Evolutionary conservation across 1,284 basidiomycete species (phyloP), one percentile per base, ranked within the genome.

Genomic region (Termitomyces sp.): DNA sequence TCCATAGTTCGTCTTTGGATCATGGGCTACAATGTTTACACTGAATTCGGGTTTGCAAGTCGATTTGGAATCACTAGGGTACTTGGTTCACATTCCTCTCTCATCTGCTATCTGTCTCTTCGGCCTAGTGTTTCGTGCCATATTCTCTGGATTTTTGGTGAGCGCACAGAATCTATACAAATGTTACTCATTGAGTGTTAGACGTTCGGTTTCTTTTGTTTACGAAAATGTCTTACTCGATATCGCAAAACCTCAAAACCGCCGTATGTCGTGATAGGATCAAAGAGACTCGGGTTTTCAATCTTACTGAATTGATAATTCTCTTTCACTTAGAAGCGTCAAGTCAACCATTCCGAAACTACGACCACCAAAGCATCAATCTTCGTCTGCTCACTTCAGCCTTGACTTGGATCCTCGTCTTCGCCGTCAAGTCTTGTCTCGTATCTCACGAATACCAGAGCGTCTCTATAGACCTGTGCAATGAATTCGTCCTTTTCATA

Each of bases 391-490:
- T 26, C 21, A 31, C 13, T 12, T 53, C 15, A 49, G 15, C 13
- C 34, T 36, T 21, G 9, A 31, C 26, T 7, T 30, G 26, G 47
- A 56, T 51, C 52, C 51, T 46, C 54, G 57, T 36, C 38, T 56
- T 45, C 52, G 46, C 31, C 55, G 52, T 15, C 51, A 13, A 43
- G 19, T 44, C 8, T 30, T 47, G 34, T 17, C 47, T 6, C 58
- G 58, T 41, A 49, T 58, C 36, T 63, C 60, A 44, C 57, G 60
- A 13, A 62, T 63, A 40, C 58, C 62, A 19, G 58, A 60, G 30
- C 57, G 50, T 8, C 56, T 60, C n/a, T 60, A 45, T 53, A 40
- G 52, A 9, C 49, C 60, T 12, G 17, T 48, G 24, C 19, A 47
- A 13, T 45, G 9, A 6, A 21, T 30, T 30, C 12, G 10, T 26